These are phyloP conservation scores for Podosphaera aphanis DNA, from an alignment of 2,329 filamentous ascomycete genomes.

Conservation along the genomic window DNA sequence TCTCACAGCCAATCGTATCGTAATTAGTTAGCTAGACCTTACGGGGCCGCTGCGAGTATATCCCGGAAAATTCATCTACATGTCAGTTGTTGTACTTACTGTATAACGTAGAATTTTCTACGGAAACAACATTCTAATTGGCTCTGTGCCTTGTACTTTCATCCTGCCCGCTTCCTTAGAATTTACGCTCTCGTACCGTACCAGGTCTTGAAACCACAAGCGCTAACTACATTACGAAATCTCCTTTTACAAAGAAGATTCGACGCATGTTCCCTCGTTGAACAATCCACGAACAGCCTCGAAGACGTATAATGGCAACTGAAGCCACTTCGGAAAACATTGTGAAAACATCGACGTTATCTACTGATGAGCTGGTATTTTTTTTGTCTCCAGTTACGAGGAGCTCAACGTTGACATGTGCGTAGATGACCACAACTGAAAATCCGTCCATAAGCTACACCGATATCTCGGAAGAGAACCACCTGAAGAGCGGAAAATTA, in stretches of 20 bases:
- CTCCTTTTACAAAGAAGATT: constrained; percentile 5
- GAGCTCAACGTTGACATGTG: constrained; percentile 7
- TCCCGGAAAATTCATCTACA: background rate
- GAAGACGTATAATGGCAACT: constrained; percentile 41
- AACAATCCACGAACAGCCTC: constrained; percentile 14
- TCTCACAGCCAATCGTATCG: background rate
- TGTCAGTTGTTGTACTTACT: background rate
- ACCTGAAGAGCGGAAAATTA: constrained; percentile 30
- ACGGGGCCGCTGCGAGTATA: background rate
- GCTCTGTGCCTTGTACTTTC: background rate
- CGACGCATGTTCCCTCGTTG: constrained; percentile 16
- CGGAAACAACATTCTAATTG: background rate
- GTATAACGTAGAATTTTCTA: background rate
- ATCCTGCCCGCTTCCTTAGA: background rate
- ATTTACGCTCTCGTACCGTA: background rate
- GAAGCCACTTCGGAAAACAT: constrained; percentile 30
- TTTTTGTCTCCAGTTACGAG: background rate
- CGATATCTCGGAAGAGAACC: constrained; percentile 18
- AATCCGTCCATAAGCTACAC: constrained; percentile 23
- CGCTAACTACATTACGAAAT: background rate
- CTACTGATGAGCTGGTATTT: constrained; percentile 16
- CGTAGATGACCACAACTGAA: constrained; percentile 20
- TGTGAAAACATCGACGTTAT: constrained; percentile 13
- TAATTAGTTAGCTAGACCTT: background rate
- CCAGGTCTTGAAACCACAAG: background rate